Base-by-base conservation (phyloP, 768 basidiomycete genomes). In the Xerocomellus amylosporus region DNA sequence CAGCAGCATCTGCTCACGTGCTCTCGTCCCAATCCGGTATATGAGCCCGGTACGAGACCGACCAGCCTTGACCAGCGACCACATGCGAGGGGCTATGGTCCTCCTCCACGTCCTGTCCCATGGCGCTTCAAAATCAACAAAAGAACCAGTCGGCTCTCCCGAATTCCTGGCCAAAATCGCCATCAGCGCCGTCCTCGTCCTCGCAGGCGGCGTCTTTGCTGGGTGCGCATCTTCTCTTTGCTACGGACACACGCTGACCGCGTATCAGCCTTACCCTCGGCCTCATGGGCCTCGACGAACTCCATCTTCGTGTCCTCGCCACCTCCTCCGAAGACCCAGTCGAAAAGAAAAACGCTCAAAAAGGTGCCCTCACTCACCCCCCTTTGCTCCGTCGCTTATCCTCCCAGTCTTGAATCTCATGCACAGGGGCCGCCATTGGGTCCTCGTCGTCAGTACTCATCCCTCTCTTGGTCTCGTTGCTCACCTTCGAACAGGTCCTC, bases 201-300 rank as follows among this genome's bases (percentile, higher is more conserved):
- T 98, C 2, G 74, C 83, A 0, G 95, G 95, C 3, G 95, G 95
- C 49, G 86, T 94, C 5, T 97, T 98, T 67, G 91, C 95, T 13
- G 95, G 95, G 94, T 90, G 30, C 8, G 47, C 9, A 2, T 15
- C 4, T 19, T 15, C 19, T 15, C 20, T 22, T 9, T 37, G 5
- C 3, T 3, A 1, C 17, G 8, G 4, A 10, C 20, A 4, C 22
- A 2, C 42, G 3, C 50, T 41, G 12, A 66, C 24, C 9, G 8
- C 15, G 33, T 2, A 13, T 19, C 60, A 93, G 93, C 3, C 74
- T 97, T 49, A 97, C 94, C 0, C 83, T 97, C 28, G 94, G 92
- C 1, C 76, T 97, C 26, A 96, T 96, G 94, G 94, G 94, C 2
- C 79, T 95, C 17, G 93, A 97, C 59, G 90, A 93, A 56, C 80